Conservation (phyloP, 1,139 yeast species). For the Pichia inconspicua region DNA sequence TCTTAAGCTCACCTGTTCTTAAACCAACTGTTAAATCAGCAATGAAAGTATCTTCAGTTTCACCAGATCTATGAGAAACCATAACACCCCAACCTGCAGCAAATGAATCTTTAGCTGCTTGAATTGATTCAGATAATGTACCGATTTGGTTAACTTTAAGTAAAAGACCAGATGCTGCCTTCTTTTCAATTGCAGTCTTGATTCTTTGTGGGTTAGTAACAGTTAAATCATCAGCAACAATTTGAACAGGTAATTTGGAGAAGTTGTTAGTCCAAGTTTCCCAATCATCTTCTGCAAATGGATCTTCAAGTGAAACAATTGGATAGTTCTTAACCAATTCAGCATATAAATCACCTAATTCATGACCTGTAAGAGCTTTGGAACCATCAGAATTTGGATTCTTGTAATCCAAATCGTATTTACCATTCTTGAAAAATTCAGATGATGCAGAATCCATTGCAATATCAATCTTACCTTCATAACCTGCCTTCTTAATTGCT, state of each 20-base stretch:
- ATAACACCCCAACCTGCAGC: slow-evolving; percentile 95
- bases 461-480: slow-evolving; percentile 81
- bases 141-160: slow-evolving; percentile 97
- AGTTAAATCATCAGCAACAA: slow-evolving; percentile 95
- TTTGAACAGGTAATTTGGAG: slow-evolving; percentile 66
- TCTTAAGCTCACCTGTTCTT: slow-evolving; percentile 96
- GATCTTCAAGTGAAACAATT: slow-evolving; percentile 95
- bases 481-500: slow-evolving; percentile 87
- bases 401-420: slow-evolving; percentile 96
- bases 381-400: slow-evolving; percentile 83
- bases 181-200: slow-evolving; percentile 88
- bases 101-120: slow-evolving; percentile 87
- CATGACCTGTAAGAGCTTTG: slow-evolving; percentile 81
- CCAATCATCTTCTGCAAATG: slow-evolving; percentile 99
- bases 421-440: slow-evolving; percentile 92
- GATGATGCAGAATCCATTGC: slow-evolving; percentile 95
- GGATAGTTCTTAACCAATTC: slow-evolving; percentile 81
- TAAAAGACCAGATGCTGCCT: slow-evolving; percentile 86
- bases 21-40: slow-evolving; percentile 96
- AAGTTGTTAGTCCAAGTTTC: slow-evolving; percentile 88
- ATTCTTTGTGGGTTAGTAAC: slow-evolving; percentile 95
- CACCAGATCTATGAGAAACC: slow-evolving; percentile 99
- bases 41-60: slow-evolving; percentile 95
- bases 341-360: slow-evolving; percentile 77
- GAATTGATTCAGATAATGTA: slow-evolving; percentile 81